A percentile compares a stretch with the other conserved stretches of the same genome.
Conservation (phyloP, 352 stramenopile species). For the Globisporangium spinosum region DNA sequence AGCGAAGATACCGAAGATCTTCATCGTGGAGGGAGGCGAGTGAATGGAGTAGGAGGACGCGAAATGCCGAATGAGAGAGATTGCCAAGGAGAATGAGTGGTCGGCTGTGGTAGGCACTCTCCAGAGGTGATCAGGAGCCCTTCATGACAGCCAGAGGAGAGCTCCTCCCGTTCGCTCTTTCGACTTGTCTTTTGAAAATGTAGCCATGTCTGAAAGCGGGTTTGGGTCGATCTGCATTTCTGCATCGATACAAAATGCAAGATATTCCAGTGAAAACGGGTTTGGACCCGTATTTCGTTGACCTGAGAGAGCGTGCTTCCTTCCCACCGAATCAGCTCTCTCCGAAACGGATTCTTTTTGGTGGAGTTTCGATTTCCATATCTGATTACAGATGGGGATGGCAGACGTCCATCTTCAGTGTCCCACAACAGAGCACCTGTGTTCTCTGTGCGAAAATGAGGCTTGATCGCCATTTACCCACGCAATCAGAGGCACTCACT, state of each 20-base stretch:
- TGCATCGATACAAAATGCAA: background rate
- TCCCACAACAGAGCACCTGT: background rate
- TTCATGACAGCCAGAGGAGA: background rate
- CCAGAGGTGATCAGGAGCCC: too few species aligned
- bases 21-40: background rate
- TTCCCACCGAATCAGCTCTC: conserved; percentile 7
- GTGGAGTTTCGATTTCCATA: conserved; percentile 3
- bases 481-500: background rate
- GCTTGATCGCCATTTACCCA: background rate
- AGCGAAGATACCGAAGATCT: conserved; percentile 3
- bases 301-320: too few species aligned
- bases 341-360: background rate
- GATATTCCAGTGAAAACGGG: background rate
- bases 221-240: background rate
- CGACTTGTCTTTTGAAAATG: conserved; percentile 2
- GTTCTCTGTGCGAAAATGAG: background rate
- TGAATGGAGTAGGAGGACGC: background rate
- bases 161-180: background rate
- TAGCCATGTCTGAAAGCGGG: conserved; percentile 6
- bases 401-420: background rate
- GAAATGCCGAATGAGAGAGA: background rate
- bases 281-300: background rate
- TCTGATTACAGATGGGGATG: conserved; percentile 6
- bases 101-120: too few species aligned
- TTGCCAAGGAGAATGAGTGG: background rate